Base-by-base conservation (phyloP, 2,329 filamentous ascomycete species). In the Lizonia empirigonia region DNA sequence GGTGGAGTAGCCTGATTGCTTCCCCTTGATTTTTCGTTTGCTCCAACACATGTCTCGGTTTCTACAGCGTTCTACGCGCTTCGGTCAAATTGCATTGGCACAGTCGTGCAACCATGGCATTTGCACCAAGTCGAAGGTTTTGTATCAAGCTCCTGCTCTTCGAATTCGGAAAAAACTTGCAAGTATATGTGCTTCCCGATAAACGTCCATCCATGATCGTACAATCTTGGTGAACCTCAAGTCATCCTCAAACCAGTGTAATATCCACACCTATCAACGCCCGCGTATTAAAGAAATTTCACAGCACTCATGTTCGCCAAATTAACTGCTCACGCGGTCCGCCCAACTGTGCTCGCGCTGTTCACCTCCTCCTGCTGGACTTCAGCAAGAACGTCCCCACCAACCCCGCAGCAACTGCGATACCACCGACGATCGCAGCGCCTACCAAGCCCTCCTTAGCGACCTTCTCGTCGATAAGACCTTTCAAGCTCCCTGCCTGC, bases 401-500 rank as follows among this genome's bases (percentile, higher is more conserved):
- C 13, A 97, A 86, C n/a, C 93, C 94, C 2, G 92, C 94, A 2
- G 90, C 93, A 55, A 97, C 87, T 45, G 93, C 92, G 48, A 97
- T 84, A 24, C 94, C 93, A 56, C 93, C 93, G 34, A 97, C 85
- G 71, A 99, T 97, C 34, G 94, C 94, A 50, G 96, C 91, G 35
- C 94, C 94, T 78, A 97, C 83, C 56, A 99, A 75, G 0, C 94
- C 94, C 76, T 99, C 94, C 79, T 88, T 95, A 48, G 91, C 89
- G 55, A 99, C 94, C 78, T 92, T 95, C 70, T 97, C 93, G 74
- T 99, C 93, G 67, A 99, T 96, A 72, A 97, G 78, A 36, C 86
- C 82, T 66, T 89, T 86, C 74, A 99, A 77, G 75, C 95, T 96
- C 48, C 86, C 82, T 20, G 93, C 91, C 77, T 99, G 94, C 68